Conservation (phyloP, 176 grass and related monocot genomes). For the Carex parvula region DNA sequence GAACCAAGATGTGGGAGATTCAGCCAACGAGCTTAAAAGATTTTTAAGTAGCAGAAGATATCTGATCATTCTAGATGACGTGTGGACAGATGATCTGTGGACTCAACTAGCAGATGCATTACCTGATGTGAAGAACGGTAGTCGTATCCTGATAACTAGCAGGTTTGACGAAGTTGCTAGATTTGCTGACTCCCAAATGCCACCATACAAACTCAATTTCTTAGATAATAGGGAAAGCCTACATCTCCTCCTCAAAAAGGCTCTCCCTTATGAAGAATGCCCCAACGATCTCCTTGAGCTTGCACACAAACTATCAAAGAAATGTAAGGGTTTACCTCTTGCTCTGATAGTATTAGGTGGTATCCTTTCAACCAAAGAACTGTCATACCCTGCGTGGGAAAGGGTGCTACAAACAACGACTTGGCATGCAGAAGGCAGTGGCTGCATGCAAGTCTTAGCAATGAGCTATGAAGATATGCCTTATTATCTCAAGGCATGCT, state of each 20-base stretch:
- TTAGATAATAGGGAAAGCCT: neutral
- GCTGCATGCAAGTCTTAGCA: too few relatives aligned
- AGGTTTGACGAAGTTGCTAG: neutral
- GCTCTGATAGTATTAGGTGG: neutral
- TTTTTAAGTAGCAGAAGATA: neutral
- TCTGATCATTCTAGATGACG: neutral
- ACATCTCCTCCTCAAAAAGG: conserved; percentile 3
- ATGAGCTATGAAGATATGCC: neutral
- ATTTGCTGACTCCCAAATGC: neutral
- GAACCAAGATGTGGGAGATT: neutral
- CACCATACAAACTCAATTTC: neutral
- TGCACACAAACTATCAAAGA: neutral
- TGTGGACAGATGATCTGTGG: neutral
- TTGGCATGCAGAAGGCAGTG: neutral
- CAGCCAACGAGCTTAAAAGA: neutral
- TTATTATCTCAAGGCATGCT: neutral
- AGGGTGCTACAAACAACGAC: neutral
- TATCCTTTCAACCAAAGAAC: neutral
- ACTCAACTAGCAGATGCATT: neutral
- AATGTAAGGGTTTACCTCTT: neutral
- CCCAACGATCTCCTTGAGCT: neutral
- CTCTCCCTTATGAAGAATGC: neutral
- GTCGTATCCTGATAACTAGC: neutral
- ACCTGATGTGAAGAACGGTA: neutral
- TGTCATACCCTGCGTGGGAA: neutral